Base-by-base conservation (phyloP, 768 basidiomycete genomes). In the Kwoniella botswanensis region DNA sequence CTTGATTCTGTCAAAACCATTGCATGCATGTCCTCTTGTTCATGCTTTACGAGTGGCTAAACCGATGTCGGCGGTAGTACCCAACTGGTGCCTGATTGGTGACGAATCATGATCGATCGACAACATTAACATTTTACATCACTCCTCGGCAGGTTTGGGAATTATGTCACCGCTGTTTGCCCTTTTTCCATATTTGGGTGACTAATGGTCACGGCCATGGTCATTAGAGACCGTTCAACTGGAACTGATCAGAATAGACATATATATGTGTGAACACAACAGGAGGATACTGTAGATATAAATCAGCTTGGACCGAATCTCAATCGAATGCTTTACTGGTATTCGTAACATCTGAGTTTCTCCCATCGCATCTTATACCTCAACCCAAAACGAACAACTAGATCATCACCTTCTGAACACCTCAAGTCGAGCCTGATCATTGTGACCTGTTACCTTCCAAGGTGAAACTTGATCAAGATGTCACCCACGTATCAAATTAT, bases 401-500 rank as follows among this genome's bases (percentile, higher is more conserved):
- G 24, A 26, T 26, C 24, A 26, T 26, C 24, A 26, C 24, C 24
- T 26, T 26, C 3, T 26, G 24, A 26, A 26, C 3, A 26, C 24
- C 24, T 26, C 24, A 26, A 26, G 24, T 26, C 24, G 24, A 26
- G 24, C 24, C 24, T 26, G 24, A 26, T 26, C 24, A 26, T 26
- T 26, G 26, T 26, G 26, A 26, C 26, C 26, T 26, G 0, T 26
- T 2, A 26, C 3, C 26, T 2, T 26, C 26, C 26, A 26, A 26
- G 26, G 26, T 26, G 26, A 26, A 26, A 26, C 26, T 26, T 26
- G 26, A 26, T 26, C 26, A 64, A 57, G 68, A 65, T 65, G 68
- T 70, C 68, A 50, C 63, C 63, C 22, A 56, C 55, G 24, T 54
- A 70, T 55, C 55, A 55, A 4, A 70, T 79, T 11, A 76, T 81